A percentile compares a stretch with the other conserved stretches of the same genome.
Evolutionary conservation across 495 filamentous ascomycete species (phyloP).

Genomic region (Pseudomonodictys pantanalensis): DNA sequence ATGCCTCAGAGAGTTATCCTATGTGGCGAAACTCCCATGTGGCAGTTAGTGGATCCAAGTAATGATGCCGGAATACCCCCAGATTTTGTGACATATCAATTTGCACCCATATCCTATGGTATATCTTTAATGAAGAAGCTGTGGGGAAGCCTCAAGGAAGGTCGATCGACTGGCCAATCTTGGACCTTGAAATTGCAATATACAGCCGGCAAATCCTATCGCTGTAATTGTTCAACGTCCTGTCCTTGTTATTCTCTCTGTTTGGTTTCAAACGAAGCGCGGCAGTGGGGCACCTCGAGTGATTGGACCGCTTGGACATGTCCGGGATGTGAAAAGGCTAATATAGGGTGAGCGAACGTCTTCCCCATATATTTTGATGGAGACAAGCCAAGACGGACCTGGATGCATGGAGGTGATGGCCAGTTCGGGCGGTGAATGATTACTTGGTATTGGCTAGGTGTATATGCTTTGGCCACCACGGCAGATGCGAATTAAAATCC

Average conservation of each 20-base stretch:
- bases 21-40: too few relatives aligned
- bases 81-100: conserved; percentile 2
- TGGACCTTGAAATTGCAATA: conserved; percentile 21
- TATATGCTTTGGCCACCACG: not conserved
- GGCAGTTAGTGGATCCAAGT: not conserved
- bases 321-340: conserved; percentile 21
- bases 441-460: not conserved
- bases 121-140: conserved; percentile 25
- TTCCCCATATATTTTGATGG: conserved; percentile 22
- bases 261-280: conserved; percentile 29
- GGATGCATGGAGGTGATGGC: not conserved
- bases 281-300: conserved; percentile 3
- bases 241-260: conserved; percentile 10
- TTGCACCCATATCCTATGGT: conserved; percentile 19
- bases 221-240: conserved; percentile 13
- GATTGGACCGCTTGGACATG: conserved; percentile 17
- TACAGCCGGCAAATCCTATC: conserved; percentile 25
- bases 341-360: conserved; percentile 3
- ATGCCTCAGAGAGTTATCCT: not conserved
- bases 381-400: conserved; percentile 2
- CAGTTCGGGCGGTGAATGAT: not conserved
- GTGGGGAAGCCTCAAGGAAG: not conserved
- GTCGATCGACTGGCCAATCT: conserved; percentile 25
- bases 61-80: conserved; percentile 3
- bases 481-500: not conserved